These are phyloP conservation scores for Tanacetum coccineum DNA, from an alignment of 129 eudicot species.

Conservation along the genomic window DNA sequence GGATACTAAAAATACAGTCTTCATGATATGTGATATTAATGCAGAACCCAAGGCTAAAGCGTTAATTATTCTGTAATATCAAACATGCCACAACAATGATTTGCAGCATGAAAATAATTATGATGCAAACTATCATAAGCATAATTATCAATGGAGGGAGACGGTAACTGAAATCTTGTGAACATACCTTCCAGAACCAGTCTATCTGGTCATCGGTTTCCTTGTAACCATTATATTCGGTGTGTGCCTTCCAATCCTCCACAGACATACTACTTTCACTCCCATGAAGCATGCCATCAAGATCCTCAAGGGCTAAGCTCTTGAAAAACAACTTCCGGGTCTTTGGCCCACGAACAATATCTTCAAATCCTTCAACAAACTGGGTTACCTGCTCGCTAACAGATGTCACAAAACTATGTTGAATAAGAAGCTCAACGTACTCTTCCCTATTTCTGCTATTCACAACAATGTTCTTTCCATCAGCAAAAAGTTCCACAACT, in stretches of 20 bases:
- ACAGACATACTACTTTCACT: constrained; percentile 63
- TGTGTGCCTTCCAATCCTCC: constrained; percentile 80
- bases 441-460: constrained; percentile 65
- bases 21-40: no score
- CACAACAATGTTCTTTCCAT: constrained; percentile 53
- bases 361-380: constrained; percentile 66
- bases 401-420: constrained; percentile 56
- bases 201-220: constrained; percentile 62
- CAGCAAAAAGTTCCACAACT: constrained; percentile 61
- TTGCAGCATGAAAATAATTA: background rate
- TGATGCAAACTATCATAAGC: background rate
- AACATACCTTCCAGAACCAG: constrained; percentile 90
- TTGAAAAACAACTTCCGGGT: constrained; percentile 44
- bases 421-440: constrained; percentile 62
- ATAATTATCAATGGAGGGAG: no score
- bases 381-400: constrained; percentile 53
- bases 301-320: constrained; percentile 67
- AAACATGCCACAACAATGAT: background rate
- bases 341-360: constrained; percentile 30
- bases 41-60: no score
- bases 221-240: constrained; percentile 67
- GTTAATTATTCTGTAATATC: background rate
- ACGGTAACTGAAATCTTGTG: no score
- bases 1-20: no score
- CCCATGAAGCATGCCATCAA: constrained; percentile 73